These are phyloP conservation scores for Glarea lozoyensis DNA, from an alignment of 495 filamentous ascomycete genomes.

Conservation along the genomic window DNA sequence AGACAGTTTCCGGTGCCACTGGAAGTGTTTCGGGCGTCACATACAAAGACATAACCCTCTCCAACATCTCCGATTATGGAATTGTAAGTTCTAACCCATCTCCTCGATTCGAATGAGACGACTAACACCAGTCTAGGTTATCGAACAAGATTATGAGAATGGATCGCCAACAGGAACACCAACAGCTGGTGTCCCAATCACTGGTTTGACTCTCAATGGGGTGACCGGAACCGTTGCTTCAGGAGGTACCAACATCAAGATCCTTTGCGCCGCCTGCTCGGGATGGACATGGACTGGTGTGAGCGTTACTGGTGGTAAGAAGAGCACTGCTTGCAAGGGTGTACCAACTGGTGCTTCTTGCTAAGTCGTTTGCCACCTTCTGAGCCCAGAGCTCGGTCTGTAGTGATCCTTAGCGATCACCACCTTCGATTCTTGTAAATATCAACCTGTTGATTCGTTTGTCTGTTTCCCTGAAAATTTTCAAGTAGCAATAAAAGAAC, in stretches of 20 bases:
- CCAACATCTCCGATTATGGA: constrained; percentile 50
- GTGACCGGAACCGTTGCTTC: constrained; percentile 41
- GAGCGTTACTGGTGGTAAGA: constrained; percentile 37
- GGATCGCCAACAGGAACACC: constrained; percentile 49
- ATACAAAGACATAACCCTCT: constrained; percentile 49
- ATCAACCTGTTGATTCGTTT: no score
- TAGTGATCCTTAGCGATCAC: no score
- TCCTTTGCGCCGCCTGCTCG: constrained; percentile 43
- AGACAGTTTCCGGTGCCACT: constrained; percentile 47
- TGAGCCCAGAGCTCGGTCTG: no score
- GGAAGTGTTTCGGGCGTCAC: constrained; percentile 50
- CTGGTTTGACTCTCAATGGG: constrained; percentile 44
- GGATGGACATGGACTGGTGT: constrained; percentile 42
- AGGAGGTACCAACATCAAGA: constrained; percentile 39
- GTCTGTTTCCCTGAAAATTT: no score
- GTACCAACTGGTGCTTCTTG: constrained; percentile 34
- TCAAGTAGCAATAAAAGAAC: no score
- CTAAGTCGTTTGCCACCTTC: no score
- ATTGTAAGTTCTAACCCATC: constrained; percentile 27
- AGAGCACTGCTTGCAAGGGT: constrained; percentile 31
- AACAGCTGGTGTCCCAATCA: constrained; percentile 53
- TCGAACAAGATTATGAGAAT: constrained; percentile 64
- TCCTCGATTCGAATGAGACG: neutral
- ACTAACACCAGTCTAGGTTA: constrained; percentile 22
- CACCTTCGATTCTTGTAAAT: no score